phyloP scores from a whole-genome alignment of 257 asterid genomes.

The Dorcoceras hygrometricum region DNA sequence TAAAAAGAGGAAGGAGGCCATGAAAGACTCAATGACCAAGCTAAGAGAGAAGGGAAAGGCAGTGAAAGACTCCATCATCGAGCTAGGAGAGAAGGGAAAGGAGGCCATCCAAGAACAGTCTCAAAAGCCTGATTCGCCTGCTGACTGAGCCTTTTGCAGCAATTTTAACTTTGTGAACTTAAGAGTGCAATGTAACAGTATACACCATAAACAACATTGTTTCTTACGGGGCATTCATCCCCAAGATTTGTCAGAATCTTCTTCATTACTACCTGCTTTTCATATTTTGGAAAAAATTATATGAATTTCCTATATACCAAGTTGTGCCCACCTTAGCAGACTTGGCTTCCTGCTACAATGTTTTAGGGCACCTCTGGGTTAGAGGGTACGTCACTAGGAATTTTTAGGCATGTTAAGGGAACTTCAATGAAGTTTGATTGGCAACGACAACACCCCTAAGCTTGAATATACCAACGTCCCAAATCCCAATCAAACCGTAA shows the following conservation, averaged over 20 bases:
- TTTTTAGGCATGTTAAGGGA: background rate
- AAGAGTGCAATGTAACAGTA: constrained; percentile 16
- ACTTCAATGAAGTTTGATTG: background rate
- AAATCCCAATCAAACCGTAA: background rate
- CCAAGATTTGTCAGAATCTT: background rate
- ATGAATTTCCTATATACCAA: background rate
- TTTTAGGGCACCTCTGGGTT: background rate
- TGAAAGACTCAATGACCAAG: constrained; percentile 67
- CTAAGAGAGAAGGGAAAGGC: constrained; percentile 63
- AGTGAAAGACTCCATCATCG: constrained; percentile 65
- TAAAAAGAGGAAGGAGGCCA: constrained; percentile 87
- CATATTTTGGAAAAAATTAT: no score
- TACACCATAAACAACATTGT: constrained; percentile 15
- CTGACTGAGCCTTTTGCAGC: constrained; percentile 1
- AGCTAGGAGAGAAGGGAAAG: constrained; percentile 64
- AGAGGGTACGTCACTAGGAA: background rate
- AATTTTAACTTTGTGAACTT: constrained; percentile 7
- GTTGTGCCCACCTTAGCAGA: background rate
- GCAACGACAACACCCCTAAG: background rate
- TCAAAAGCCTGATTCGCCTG: constrained; percentile 23
- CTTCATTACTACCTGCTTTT: background rate
- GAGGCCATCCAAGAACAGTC: constrained; percentile 38
- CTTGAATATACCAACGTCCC: background rate
- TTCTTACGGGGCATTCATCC: constrained; percentile 2
- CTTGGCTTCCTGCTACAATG: background rate